A percentile compares a stretch with the other conserved stretches of the same genome.
Evolutionary conservation across 352 stramenopile species (phyloP).

Genomic region (Globisporangium nodosum): DNA sequence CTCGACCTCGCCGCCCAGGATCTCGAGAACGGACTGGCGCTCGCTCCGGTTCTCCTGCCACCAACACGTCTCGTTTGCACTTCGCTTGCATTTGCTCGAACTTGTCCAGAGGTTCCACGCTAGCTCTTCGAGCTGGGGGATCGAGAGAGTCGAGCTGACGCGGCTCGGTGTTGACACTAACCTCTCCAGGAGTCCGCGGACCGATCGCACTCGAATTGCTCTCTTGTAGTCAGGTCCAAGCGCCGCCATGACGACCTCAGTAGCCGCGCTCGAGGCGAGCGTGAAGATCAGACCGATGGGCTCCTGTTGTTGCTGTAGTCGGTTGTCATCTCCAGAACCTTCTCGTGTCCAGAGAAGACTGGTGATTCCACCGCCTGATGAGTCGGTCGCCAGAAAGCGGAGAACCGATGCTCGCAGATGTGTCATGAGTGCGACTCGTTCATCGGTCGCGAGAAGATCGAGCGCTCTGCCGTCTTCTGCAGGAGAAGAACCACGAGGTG

Average conservation of each 20-base stretch:
- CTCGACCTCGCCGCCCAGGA: slow-evolving; percentile 67
- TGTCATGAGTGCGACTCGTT: background rate
- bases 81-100: background rate
- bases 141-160: background rate
- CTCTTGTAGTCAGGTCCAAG: slow-evolving; percentile 29
- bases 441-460: background rate
- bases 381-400: slow-evolving; percentile 14
- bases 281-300: slow-evolving; percentile 20
- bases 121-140: slow-evolving; percentile 27
- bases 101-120: slow-evolving; percentile 17
- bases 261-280: slow-evolving; percentile 17
- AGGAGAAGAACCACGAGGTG: background rate
- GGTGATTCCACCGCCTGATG: background rate
- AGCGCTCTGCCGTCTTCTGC: background rate
- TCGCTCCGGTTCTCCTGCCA: slow-evolving; percentile 15
- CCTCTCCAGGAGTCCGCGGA: slow-evolving; percentile 19
- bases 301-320: background rate
- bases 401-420: slow-evolving; percentile 21
- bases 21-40: slow-evolving; percentile 25
- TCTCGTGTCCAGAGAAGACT: background rate
- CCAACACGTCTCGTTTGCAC: slow-evolving; percentile 10
- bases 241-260: slow-evolving; percentile 7
- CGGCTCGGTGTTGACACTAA: slow-evolving; percentile 6
- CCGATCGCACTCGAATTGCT: slow-evolving; percentile 25
- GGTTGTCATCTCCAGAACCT: background rate